Percentiles rank a stretch among this genome's conserved stretches.
These are phyloP conservation scores for Phytophthora sansomeana DNA, from an alignment of 352 stramenopile species.

Conservation along the genomic window DNA sequence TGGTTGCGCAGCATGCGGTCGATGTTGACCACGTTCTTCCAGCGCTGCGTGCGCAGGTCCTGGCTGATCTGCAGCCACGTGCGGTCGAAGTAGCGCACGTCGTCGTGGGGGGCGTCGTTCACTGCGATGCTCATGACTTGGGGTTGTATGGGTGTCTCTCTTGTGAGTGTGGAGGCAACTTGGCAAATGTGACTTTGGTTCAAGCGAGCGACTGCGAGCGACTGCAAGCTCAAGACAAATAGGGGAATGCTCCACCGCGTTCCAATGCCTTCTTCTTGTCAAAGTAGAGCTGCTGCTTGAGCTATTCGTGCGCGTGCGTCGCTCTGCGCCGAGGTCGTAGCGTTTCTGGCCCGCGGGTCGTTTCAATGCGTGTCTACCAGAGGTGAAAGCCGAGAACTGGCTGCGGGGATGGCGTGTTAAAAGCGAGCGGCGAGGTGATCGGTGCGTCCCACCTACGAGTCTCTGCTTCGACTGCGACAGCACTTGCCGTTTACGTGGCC, in stretches of 20 bases:
- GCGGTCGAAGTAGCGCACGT: constrained; percentile 33
- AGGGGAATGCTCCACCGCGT: constrained; percentile 4
- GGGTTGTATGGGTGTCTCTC: neutral
- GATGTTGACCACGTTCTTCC: constrained; percentile 60
- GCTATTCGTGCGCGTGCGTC: constrained; percentile 18
- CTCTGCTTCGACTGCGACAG: constrained; percentile 2
- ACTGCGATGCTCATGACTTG: constrained; percentile 18
- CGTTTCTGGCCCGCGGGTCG: constrained; percentile 2
- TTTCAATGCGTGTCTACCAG: constrained; percentile 23
- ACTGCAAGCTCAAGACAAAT: neutral
- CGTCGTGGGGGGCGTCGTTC: constrained; percentile 13
- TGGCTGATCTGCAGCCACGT: constrained; percentile 33
- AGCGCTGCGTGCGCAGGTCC: constrained; percentile 50
- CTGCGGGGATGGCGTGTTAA: constrained; percentile 25
- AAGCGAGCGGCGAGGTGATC: constrained; percentile 11
- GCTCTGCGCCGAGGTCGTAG: neutral
- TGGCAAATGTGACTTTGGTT: no score
- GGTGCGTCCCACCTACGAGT: neutral
- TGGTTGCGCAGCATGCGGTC: constrained; percentile 72
- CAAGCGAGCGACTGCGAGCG: no score
- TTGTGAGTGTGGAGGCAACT: no score
- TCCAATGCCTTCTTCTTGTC: constrained; percentile 1
- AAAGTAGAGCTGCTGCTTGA: constrained; percentile 2
- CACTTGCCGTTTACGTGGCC: neutral
- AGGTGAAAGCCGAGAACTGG: neutral